These are phyloP conservation scores for Cladosporium sp. DNA, from an alignment of 2,329 filamentous ascomycete genomes.

Conservation along the genomic window DNA sequence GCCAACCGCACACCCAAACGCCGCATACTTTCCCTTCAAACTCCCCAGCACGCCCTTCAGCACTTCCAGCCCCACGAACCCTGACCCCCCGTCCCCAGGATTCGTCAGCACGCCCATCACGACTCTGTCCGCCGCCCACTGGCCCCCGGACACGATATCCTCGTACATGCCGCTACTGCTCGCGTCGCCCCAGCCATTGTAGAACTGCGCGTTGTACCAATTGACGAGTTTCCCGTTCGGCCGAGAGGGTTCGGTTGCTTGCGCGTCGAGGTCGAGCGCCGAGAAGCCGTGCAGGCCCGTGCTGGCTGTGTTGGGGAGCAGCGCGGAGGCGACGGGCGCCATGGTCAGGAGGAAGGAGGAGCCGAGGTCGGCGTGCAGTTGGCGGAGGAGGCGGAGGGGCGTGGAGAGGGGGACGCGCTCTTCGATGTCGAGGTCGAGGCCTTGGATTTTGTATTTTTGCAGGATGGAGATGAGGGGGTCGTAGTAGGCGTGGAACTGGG, in stretches of 20 bases:
- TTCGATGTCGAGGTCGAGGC: conserved; percentile 29
- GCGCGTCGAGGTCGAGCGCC: conserved; percentile 19
- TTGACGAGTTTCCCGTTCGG: conserved; percentile 25
- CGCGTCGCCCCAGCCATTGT: conserved; percentile 27
- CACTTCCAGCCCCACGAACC: conserved; percentile 18
- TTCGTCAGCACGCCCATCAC: conserved; percentile 24
- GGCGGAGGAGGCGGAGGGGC: conserved; percentile 21
- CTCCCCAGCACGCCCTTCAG: conserved; percentile 18
- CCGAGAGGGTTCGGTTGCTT: conserved; percentile 17
- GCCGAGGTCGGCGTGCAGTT: conserved; percentile 24
- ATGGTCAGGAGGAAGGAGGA: conserved; percentile 27
- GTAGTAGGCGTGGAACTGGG: conserved; percentile 23
- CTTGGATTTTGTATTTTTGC: conserved; percentile 22
- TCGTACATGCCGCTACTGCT: conserved; percentile 22
- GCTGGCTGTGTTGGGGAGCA: conserved; percentile 12
- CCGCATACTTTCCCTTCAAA: conserved; percentile 18
- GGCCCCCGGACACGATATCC: conserved; percentile 19
- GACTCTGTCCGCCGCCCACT: conserved; percentile 19
- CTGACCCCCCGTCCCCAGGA: conserved; percentile 22
- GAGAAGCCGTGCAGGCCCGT: conserved; percentile 22
- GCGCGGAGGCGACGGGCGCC: conserved; percentile 26
- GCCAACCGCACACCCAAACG: conserved; percentile 23
- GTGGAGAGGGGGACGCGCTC: conserved; percentile 22
- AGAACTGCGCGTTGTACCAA: conserved; percentile 28
- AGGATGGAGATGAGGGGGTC: conserved; percentile 23